These are phyloP conservation scores for Camellia sinensis DNA, from an alignment of 148 eudicot genomes.

Conservation along the genomic window DNA sequence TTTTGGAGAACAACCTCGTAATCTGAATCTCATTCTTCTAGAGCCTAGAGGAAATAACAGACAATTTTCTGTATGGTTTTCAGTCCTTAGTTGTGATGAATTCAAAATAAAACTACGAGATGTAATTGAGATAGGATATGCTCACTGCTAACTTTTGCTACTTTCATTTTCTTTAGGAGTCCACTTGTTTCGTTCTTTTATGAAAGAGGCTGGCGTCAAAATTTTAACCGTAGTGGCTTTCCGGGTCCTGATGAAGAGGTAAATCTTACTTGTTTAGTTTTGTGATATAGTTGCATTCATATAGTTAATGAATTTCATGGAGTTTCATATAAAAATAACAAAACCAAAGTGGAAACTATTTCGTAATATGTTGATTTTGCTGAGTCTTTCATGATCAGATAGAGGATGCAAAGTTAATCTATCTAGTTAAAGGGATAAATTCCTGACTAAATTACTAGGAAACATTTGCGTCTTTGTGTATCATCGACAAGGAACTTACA, in stretches of 20 bases:
- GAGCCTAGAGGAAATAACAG: not conserved
- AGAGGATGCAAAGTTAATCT: not conserved
- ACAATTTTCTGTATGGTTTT: not conserved
- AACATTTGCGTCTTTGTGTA: not conserved
- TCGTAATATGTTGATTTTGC: constrained; percentile 1
- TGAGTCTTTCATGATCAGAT: not conserved
- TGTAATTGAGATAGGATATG: not conserved
- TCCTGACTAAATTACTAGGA: not conserved
- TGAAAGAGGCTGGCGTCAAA: constrained; percentile 99
- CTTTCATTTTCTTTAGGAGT: constrained; percentile 51
- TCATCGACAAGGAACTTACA: not conserved
- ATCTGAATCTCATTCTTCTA: not conserved
- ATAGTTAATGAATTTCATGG: not conserved
- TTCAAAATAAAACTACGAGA: not conserved
- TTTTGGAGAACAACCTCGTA: not conserved
- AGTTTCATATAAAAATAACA: not conserved
- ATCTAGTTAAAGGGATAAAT: not conserved
- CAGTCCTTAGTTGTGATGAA: not conserved
- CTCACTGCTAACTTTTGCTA: constrained; percentile 18
- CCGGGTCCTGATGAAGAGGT: constrained; percentile 99
- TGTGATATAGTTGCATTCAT: not conserved
- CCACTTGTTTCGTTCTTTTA: constrained; percentile 91
- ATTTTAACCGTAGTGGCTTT: constrained; percentile 77
- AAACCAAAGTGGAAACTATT: not conserved
- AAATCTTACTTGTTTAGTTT: constrained; percentile 12